Base-by-base conservation (phyloP, 1,284 basidiomycete species). In the Coriolopsis trogii region DNA sequence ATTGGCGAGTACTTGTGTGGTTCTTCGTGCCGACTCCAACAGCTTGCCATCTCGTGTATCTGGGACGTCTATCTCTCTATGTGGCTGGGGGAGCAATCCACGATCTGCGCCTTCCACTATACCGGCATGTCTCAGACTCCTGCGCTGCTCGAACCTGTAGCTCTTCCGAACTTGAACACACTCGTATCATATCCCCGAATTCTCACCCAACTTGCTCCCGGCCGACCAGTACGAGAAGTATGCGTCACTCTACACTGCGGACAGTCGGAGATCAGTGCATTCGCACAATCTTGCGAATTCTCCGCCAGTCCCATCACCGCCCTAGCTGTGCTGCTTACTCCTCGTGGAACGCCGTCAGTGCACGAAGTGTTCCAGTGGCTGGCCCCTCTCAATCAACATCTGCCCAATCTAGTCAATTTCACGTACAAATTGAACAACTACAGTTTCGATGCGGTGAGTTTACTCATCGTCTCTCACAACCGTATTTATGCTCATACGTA, bases 41-140 rank as follows among this genome's bases (percentile, higher is more conserved):
- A 36, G 26, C n/a, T 16, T 53, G 18, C 24, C 2, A 23, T 49
- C 13, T 18, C 31, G 3, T 41, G 39, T 25, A 46, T 42, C n/a
- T 53, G 51, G 51, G 41, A 53, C 24, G 25, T 10, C 4, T n/a
- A 53, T 13, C 25, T 48, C 15, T 12, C 24, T 15, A 26, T 10
- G 16, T 53, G 51, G 45, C 23, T 53, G 4, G 4, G 16, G 13
- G 51, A 53, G 33, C 51, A 53, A 31, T 23, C 42, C 23, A 23
- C 21, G 3, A 16, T 44, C 12, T 23, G 21, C 30, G 21, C 8
- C 30, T 12, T 44, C 42, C 23, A 34, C 12, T 34, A 34, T n/a
- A 23, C 23, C 9, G 42, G 30, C 28, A 12, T 16, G 12, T n/a
- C 23, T 7, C 4, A 15, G 10, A 12, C 18, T 15, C 3, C 20